These are phyloP conservation scores for Dryadomyces quercus-mongolicae DNA, from an alignment of 2,329 filamentous ascomycete species.

Conservation along the genomic window DNA sequence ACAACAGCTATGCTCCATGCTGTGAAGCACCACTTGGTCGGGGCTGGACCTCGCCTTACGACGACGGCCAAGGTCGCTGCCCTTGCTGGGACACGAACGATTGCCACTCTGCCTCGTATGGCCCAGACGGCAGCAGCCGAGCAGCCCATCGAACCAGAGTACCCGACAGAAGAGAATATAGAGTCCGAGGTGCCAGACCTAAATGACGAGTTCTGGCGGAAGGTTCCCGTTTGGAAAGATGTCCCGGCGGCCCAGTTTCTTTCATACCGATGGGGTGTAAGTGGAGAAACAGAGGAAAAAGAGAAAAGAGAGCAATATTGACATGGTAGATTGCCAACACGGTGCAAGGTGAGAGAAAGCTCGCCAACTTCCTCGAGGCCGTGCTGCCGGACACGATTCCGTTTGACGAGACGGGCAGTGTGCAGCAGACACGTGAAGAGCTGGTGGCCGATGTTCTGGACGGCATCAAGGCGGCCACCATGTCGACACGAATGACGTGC, in stretches of 20 bases:
- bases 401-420: constrained; percentile 14
- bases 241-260: constrained; percentile 35
- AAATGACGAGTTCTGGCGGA: constrained; percentile 35
- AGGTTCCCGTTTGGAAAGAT: constrained; percentile 35
- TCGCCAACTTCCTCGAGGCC: constrained; percentile 34
- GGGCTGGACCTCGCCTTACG: too few species aligned
- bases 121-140: not conserved
- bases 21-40: too few species aligned
- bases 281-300: constrained; percentile 17
- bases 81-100: not conserved
- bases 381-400: constrained; percentile 39
- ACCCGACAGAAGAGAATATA: not conserved
- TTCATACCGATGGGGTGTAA: constrained; percentile 41
- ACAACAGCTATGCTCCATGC: too few species aligned
- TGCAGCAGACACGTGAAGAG: constrained; percentile 34
- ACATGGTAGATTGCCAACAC: constrained; percentile 37
- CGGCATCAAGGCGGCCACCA: constrained; percentile 41
- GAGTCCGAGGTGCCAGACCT: too few species aligned
- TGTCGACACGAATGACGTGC: constrained; percentile 46
- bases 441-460: constrained; percentile 41
- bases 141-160: not conserved
- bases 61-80: too few species aligned
- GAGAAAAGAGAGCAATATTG: too few species aligned
- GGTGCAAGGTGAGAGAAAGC: constrained; percentile 31
- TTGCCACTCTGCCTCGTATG: not conserved